These are phyloP conservation scores for Aotearoamyces nothofagi DNA, from an alignment of 2,329 filamentous ascomycete species.

Conservation along the genomic window DNA sequence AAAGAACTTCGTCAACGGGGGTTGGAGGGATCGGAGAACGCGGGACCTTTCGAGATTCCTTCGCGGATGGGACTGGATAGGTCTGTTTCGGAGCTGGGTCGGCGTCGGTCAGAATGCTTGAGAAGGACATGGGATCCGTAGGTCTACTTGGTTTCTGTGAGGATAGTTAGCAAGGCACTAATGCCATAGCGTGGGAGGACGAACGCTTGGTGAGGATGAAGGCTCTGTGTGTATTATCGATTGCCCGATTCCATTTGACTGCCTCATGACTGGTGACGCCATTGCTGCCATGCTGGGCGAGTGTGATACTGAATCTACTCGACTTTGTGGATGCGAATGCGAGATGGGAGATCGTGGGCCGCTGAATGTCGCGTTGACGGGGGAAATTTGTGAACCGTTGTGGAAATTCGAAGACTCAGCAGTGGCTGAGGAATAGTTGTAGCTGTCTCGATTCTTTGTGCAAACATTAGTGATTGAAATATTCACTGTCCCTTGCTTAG, in stretches of 20 bases:
- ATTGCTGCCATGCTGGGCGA: slow-evolving; percentile 21
- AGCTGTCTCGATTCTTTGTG: slow-evolving; percentile 32
- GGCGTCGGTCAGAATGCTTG: slow-evolving; percentile 76
- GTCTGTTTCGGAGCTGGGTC: slow-evolving; percentile 45
- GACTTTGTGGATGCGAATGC: slow-evolving; percentile 26
- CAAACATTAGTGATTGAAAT: slow-evolving; percentile 6
- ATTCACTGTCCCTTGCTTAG: too few relatives aligned
- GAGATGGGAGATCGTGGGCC: slow-evolving; percentile 32
- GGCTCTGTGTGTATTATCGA: slow-evolving; percentile 11
- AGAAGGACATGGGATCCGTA: slow-evolving; percentile 87
- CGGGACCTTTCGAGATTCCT: neutral
- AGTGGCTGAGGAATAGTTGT: slow-evolving; percentile 27
- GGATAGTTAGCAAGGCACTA: slow-evolving; percentile 5
- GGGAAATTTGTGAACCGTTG: slow-evolving; percentile 33
- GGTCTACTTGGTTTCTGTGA: slow-evolving; percentile 54
- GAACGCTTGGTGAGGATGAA: slow-evolving; percentile 11
- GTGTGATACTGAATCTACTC: slow-evolving; percentile 11
- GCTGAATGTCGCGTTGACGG: slow-evolving; percentile 27
- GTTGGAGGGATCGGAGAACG: slow-evolving; percentile 6
- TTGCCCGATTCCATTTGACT: slow-evolving; percentile 20
- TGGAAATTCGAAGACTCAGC: slow-evolving; percentile 32
- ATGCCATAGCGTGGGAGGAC: slow-evolving; percentile 5
- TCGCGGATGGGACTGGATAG: slow-evolving; percentile 21
- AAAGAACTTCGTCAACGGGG: slow-evolving; percentile 11
- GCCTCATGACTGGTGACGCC: slow-evolving; percentile 32